phyloP scores from a whole-genome alignment of 345 rosid species.

The Rhodamnia argentea region DNA sequence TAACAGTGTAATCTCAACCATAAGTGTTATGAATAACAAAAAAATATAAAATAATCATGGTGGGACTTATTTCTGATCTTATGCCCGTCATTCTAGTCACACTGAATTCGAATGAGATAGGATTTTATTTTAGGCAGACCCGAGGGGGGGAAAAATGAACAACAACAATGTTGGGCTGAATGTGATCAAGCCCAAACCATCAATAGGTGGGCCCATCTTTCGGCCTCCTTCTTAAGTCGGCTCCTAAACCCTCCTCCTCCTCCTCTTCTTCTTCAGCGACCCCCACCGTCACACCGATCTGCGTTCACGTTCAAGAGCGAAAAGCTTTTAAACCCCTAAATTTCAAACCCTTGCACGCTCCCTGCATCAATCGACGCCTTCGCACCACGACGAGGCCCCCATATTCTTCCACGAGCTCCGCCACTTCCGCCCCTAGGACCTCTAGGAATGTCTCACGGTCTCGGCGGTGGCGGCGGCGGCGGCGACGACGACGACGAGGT shows the following conservation, averaged over 20 bases:
- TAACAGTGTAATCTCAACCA: too few relatives aligned
- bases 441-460: not conserved
- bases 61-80: too few relatives aligned
- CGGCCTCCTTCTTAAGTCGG: not conserved
- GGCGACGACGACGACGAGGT: constrained; percentile 29
- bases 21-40: too few relatives aligned
- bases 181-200: not conserved
- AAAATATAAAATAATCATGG: too few relatives aligned
- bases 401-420: not conserved
- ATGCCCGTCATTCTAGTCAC: too few relatives aligned
- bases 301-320: not conserved
- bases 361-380: not conserved
- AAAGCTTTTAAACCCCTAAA: not conserved
- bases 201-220: not conserved
- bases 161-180: not conserved
- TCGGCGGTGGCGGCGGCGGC: constrained; percentile 3
- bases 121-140: not conserved
- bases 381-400: not conserved
- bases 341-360: not conserved
- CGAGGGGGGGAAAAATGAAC: too few relatives aligned
- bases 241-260: not conserved
- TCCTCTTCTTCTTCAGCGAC: not conserved
- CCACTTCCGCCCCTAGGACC: not conserved
- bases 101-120: too few relatives aligned
- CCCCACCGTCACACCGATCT: not conserved